Evolutionary conservation across 164 flowering plant species (phyloP).

Genomic region (Vitis vinifera): ASM3070453v1 NC_081815.1:2115501-2116000

Average conservation of each 20-base stretch:
- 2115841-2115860: constrained; percentile 64
- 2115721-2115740: constrained; percentile 84
- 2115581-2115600: too few species aligned
- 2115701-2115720: constrained; percentile 5
- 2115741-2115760: constrained; percentile 57
- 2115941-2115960: too few species aligned
- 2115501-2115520: too few species aligned
- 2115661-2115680: neutral
- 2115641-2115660: neutral
- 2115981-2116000: neutral
- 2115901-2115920: constrained; percentile 58
- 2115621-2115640: neutral
- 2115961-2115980: too few species aligned
- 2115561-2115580: too few species aligned
- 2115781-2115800: constrained; percentile 57
- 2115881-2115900: constrained; percentile 21
- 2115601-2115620: too few species aligned
- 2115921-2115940: constrained; percentile 23
- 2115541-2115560: too few species aligned
- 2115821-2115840: constrained; percentile 83
- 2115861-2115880: constrained; percentile 41
- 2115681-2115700: neutral
- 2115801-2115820: constrained; percentile 80
- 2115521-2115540: too few species aligned
- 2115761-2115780: constrained; percentile 68